Evolutionary conservation across 2,329 filamentous ascomycete genomes (phyloP).

Genomic region (Scytalidium sp.): DNA sequence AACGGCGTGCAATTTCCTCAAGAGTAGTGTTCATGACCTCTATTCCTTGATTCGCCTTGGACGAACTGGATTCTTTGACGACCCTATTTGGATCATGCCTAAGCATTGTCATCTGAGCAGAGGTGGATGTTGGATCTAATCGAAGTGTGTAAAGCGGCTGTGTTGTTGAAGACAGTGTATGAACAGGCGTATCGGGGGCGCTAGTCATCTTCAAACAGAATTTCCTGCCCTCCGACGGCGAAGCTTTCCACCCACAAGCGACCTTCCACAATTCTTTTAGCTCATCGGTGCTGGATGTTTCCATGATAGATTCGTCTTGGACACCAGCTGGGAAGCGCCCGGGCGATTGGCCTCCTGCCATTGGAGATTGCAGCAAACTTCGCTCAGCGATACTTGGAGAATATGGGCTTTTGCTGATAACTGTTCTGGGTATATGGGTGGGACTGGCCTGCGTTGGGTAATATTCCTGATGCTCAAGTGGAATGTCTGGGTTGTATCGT

Average conservation of each 20-base stretch:
- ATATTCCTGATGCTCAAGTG: constrained; percentile 67
- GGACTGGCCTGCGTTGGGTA: constrained; percentile 65
- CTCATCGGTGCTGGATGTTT: constrained; percentile 46
- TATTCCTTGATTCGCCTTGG: constrained; percentile 18
- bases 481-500: constrained; percentile 64
- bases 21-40: constrained; percentile 57
- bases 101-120: constrained; percentile 57
- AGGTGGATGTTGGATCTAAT: constrained; percentile 60
- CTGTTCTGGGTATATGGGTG: constrained; percentile 58
- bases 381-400: constrained; percentile 29
- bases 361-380: constrained; percentile 25
- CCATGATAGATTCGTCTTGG: constrained; percentile 20
- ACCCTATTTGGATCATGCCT: constrained; percentile 59
- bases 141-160: constrained; percentile 68
- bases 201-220: constrained; percentile 57
- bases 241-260: constrained; percentile 66
- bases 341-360: constrained; percentile 18
- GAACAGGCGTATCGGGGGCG: constrained; percentile 60
- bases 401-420: constrained; percentile 66
- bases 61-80: constrained; percentile 12
- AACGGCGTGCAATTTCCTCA: constrained; percentile 50
- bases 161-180: constrained; percentile 58
- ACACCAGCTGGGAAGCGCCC: constrained; percentile 23
- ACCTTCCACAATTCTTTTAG: constrained; percentile 67
- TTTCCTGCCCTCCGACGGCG: constrained; percentile 53